These are phyloP conservation scores for Botrytis porri DNA, from an alignment of 2,329 filamentous ascomycete species.

Conservation along the genomic window DNA sequence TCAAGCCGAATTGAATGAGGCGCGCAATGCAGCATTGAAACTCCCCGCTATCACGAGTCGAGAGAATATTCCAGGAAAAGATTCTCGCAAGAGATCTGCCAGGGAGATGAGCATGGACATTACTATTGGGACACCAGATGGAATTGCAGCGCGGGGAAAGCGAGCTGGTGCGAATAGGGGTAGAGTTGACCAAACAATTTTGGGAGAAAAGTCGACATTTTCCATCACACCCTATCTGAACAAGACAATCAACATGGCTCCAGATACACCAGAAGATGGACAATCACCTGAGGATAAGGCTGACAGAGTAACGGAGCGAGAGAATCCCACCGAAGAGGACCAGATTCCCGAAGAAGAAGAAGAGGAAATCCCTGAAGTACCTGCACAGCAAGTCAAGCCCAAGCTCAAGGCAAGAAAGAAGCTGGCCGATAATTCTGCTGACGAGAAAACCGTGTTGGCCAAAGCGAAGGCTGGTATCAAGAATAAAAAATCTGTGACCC, in stretches of 20 bases:
- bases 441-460: slow-evolving; percentile 44
- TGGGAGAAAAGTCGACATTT: slow-evolving; percentile 87
- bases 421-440: slow-evolving; percentile 21
- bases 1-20: slow-evolving; percentile 46
- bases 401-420: slow-evolving; percentile 32
- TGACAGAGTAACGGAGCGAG: slow-evolving; percentile 20
- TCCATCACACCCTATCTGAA: slow-evolving; percentile 94
- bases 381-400: slow-evolving; percentile 9
- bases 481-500: slow-evolving; percentile 36
- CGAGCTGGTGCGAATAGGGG: slow-evolving; percentile 53
- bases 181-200: slow-evolving; percentile 54
- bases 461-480: slow-evolving; percentile 40
- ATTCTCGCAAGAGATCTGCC: slow-evolving; percentile 43
- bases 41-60: slow-evolving; percentile 2
- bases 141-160: slow-evolving; percentile 43
- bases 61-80: slow-evolving; percentile 32
- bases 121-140: slow-evolving; percentile 51
- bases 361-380: slow-evolving; percentile 10
- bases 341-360: slow-evolving; percentile 9
- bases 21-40: slow-evolving; percentile 36
- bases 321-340: slow-evolving; percentile 21
- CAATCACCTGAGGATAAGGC: neutral
- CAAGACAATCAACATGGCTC: slow-evolving; percentile 60
- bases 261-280: slow-evolving; percentile 36
- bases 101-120: slow-evolving; percentile 44